A percentile compares a stretch with the other conserved stretches of the same genome.
Evolutionary conservation across 106 monocot species (phyloP).

Genomic region (Allium sativum): DNA sequence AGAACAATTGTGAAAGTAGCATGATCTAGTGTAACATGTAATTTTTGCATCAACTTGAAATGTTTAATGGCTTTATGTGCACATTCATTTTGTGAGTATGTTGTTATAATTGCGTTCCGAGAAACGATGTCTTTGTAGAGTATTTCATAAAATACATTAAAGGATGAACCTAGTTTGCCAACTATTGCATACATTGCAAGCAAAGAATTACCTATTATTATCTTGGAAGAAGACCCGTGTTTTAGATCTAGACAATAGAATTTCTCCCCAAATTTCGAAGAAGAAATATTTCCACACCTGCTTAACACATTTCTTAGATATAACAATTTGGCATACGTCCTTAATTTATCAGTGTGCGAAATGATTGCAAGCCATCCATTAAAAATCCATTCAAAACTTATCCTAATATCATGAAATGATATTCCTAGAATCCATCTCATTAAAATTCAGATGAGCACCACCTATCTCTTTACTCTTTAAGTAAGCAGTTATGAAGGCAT

Average conservation of each 20-base stretch:
- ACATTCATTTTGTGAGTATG: constrained; percentile 33
- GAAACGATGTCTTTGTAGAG: constrained; percentile 15
- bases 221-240: neutral
- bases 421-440: constrained; percentile 11
- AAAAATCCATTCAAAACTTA: constrained; percentile 19
- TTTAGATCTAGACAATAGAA: constrained; percentile 17
- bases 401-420: constrained; percentile 29
- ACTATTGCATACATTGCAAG: constrained; percentile 37
- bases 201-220: constrained; percentile 15
- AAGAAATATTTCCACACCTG: constrained; percentile 13
- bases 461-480: constrained; percentile 16
- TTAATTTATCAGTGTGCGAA: constrained; percentile 12
- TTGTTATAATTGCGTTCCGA: constrained; percentile 37
- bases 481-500: constrained; percentile 18
- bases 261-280: constrained; percentile 17
- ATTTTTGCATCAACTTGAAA: constrained; percentile 19
- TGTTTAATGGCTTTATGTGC: constrained; percentile 14
- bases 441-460: constrained; percentile 11
- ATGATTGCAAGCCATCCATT: constrained; percentile 12
- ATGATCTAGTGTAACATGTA: constrained; percentile 16
- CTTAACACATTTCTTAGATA: constrained; percentile 18
- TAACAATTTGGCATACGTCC: constrained; percentile 18
- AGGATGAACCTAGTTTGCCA: constrained; percentile 20
- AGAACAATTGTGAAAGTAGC: constrained; percentile 29
- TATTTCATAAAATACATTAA: constrained; percentile 21